Evolutionary conservation across 352 stramenopile genomes (phyloP), one percentile per base, ranked within the genome.

Genomic region (Globisporangium nodosum): DNA sequence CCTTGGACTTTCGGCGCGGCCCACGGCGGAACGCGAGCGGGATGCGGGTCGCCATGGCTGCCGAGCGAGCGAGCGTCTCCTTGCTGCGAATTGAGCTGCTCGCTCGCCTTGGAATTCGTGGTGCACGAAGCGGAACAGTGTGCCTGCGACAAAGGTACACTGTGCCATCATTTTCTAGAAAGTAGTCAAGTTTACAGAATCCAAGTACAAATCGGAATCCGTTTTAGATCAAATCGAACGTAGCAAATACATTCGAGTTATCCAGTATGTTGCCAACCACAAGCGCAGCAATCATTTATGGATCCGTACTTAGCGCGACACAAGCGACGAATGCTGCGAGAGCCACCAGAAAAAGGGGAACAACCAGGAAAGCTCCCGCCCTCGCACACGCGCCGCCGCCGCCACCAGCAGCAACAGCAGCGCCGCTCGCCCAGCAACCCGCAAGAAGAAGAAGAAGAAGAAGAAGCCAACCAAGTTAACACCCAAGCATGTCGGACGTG

Each of bases 11-110:
- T 68, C 76, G 76, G 66, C 81, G 81, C 54, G 83, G 83, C 52
- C 80, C 78, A 49, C 81, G 81, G 46, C 81, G 79, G 68, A 91
- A 91, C 68, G 80, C 81, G 65, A 90, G 64, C 68, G 83, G 83
- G 63, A 93, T 88, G 57, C 81, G 81, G 20, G 71, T 77, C 65
- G 81, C 70, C 80, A 90, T 92, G 49, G 60, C 78, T 18, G 56
- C 43, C 49, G 56, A 20, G 16, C 47, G 56, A 20, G 16, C 47
- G 7, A n/a, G 27, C 18, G 48, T 21, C 58, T 72, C 49, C 43
- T 65, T 54, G 31, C 31, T 52, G 20, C 18, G 33, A 37, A 37
- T 11, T 37, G 33, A 37, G 33, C 50, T 55, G 16, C 31, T 54
- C 13, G 21, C 13, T 54, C 42, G 59, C 47, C 49, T 31, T 49